Evolutionary conservation across 1,139 yeast species (phyloP).

Genomic region (Blastobotrys serpentis): DNA sequence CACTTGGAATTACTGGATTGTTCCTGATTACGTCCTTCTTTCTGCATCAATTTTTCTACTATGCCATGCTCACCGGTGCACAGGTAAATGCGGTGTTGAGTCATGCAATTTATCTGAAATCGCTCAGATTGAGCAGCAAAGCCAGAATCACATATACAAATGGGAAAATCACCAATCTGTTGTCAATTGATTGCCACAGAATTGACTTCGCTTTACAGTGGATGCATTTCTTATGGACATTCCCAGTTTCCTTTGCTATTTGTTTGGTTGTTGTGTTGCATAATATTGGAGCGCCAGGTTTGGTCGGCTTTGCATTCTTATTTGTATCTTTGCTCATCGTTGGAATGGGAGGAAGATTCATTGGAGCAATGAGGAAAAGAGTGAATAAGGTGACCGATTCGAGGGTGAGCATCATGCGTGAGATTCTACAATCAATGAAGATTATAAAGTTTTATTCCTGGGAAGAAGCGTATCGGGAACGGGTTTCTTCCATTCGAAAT

Average conservation of each 20-base stretch:
- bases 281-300: conserved; percentile 71
- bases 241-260: conserved; percentile 65
- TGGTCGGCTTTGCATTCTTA: conserved; percentile 59
- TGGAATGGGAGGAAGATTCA: conserved; percentile 37
- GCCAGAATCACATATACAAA: conserved; percentile 60
- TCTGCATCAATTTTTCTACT: conserved; percentile 62
- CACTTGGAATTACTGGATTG: conserved; percentile 52
- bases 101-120: conserved; percentile 63
- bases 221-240: conserved; percentile 61
- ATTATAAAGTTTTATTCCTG: conserved; percentile 73
- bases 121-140: conserved; percentile 59
- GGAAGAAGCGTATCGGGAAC: conserved; percentile 60
- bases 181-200: conserved; percentile 78
- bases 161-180: conserved; percentile 68
- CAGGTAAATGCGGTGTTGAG: conserved; percentile 65
- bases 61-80: conserved; percentile 64
- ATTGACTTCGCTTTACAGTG: conserved; percentile 74
- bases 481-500: conserved; percentile 48
- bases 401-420: conserved; percentile 62
- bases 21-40: conserved; percentile 51
- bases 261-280: conserved; percentile 62
- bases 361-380: conserved; percentile 45
- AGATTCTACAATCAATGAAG: conserved; percentile 62
- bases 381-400: conserved; percentile 54
- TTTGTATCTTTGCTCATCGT: conserved; percentile 34